These are phyloP conservation scores for Ilyonectria sp. DNA, from an alignment of 2,329 filamentous ascomycete species.

Conservation along the genomic window DNA sequence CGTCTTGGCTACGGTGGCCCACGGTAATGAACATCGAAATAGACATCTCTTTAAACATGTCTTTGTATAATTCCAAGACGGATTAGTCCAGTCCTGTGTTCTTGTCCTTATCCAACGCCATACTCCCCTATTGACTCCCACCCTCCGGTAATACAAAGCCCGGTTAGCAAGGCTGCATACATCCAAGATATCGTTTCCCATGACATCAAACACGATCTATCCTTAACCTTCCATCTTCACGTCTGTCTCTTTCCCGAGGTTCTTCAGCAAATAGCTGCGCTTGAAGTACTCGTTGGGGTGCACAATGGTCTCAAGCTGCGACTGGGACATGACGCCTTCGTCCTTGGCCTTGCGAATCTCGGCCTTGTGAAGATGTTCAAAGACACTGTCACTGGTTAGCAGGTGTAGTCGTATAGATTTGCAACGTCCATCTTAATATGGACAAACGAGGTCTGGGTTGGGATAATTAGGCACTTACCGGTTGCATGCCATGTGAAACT, in stretches of 20 bases:
- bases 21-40: not conserved
- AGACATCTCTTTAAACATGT: not conserved
- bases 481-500: constrained; percentile 97
- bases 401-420: not conserved
- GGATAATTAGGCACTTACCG: constrained; percentile 65
- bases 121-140: constrained; percentile 6
- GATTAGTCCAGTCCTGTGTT: not conserved
- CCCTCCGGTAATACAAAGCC: not conserved
- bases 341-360: constrained; percentile 85
- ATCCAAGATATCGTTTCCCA: constrained; percentile 34
- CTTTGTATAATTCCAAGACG: not conserved
- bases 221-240: constrained; percentile 70
- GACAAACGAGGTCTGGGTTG: not conserved
- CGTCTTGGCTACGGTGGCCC: not conserved
- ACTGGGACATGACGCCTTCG: constrained; percentile 77
- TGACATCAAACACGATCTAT: constrained; percentile 7
- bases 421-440: not conserved
- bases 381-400: constrained; percentile 72
- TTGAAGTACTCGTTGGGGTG: constrained; percentile 99
- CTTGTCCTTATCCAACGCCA: constrained; percentile 15
- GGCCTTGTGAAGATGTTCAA: constrained; percentile 86
- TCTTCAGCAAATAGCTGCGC: constrained; percentile 90
- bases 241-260: constrained; percentile 73
- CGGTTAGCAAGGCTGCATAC: constrained; percentile 15
- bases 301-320: constrained; percentile 92